Evolutionary conservation across 768 basidiomycete genomes (phyloP).

Genomic region (Strobilomyces dryophilus): DNA sequence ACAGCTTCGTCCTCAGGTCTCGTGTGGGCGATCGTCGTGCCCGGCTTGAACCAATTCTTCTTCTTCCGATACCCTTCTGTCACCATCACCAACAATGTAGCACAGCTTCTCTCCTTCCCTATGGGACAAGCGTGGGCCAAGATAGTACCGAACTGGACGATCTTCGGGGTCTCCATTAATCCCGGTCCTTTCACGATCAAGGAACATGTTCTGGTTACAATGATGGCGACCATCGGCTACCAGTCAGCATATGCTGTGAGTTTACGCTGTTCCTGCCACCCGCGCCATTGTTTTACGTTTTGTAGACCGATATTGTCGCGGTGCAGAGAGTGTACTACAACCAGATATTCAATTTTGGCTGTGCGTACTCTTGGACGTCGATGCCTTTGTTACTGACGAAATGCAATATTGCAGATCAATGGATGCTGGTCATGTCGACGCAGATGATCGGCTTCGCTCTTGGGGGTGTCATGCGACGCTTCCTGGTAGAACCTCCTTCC

Average conservation of each 20-base stretch:
- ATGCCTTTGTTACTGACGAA: neutral
- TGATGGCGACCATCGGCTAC: conserved; percentile 24
- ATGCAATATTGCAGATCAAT: conserved; percentile 37
- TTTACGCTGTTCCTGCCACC: no score
- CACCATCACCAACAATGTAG: conserved; percentile 49
- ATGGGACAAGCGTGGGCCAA: conserved; percentile 59
- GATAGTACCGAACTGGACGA: conserved; percentile 15
- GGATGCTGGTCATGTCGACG: conserved; percentile 67
- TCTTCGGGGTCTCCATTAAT: no score
- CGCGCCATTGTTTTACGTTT: no score
- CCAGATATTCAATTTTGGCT: no score
- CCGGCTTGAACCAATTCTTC: conserved; percentile 78
- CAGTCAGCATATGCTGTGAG: conserved; percentile 24
- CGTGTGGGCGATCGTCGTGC: conserved; percentile 56
- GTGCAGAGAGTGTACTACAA: no score
- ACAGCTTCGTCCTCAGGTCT: conserved; percentile 22
- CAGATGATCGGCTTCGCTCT: conserved; percentile 66
- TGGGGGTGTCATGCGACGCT: conserved; percentile 56
- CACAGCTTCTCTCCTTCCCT: conserved; percentile 71
- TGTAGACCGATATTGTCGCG: no score
- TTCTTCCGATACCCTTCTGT: conserved; percentile 62
- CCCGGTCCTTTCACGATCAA: no score
- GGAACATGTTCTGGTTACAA: no score
- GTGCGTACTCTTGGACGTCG: neutral
- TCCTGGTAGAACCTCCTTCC: conserved; percentile 60